A percentile compares a stretch with the other conserved stretches of the same genome.
phyloP scores from a whole-genome alignment of 2,329 filamentous ascomycete genomes.

The Pseudovirgaria hyperparasitica region DNA sequence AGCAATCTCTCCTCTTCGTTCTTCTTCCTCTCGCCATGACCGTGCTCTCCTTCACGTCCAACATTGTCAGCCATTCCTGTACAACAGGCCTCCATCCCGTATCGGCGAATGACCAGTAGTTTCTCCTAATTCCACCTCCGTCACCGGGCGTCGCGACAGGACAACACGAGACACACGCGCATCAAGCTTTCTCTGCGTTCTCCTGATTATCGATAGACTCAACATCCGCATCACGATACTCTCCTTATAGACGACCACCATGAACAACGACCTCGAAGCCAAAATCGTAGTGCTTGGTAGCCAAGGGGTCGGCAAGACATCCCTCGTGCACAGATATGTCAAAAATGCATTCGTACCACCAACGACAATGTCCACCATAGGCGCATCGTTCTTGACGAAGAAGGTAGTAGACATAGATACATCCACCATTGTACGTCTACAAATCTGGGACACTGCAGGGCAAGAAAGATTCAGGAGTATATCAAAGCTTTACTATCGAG shows the following conservation, averaged over 20 bases:
- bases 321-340: slow-evolving; percentile 63
- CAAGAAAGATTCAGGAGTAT: slow-evolving; percentile 94
- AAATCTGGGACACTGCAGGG: slow-evolving; percentile 94
- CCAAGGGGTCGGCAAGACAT: slow-evolving; percentile 70
- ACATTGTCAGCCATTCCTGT: background rate
- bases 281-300: slow-evolving; percentile 72
- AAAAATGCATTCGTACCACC: slow-evolving; percentile 56
- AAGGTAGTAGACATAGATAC: slow-evolving; percentile 64
- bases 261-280: slow-evolving; percentile 52
- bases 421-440: slow-evolving; percentile 75
- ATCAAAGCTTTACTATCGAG: slow-evolving; percentile 84
- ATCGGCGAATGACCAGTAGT: background rate
- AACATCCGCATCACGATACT: slow-evolving; percentile 1
- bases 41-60: background rate
- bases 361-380: slow-evolving; percentile 35
- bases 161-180: background rate
- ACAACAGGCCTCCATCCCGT: background rate
- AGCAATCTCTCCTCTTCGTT: background rate
- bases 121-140: background rate
- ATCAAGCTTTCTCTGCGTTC: slow-evolving; percentile 1
- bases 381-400: slow-evolving; percentile 48
- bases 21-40: background rate
- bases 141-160: background rate
- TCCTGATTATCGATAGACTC: slow-evolving; percentile 1
- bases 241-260: slow-evolving; percentile 5